These are phyloP conservation scores for Verticillium albo-atrum DNA, from an alignment of 2,329 filamentous ascomycete species.

Conservation along the genomic window DNA sequence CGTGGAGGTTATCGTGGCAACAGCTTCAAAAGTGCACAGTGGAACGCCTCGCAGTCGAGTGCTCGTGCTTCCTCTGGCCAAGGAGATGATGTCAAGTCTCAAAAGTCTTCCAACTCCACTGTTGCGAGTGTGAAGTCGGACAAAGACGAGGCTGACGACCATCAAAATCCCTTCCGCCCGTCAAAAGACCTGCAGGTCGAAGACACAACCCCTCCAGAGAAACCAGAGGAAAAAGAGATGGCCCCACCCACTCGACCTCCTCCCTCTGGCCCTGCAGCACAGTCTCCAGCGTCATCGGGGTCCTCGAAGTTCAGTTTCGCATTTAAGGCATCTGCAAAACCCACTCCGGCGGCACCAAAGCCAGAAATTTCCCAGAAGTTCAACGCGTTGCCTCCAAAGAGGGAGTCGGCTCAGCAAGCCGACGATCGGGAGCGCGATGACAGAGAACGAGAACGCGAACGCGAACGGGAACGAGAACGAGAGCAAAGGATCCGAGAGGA, in stretches of 20 bases:
- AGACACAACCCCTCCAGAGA: constrained; percentile 40
- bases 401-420: constrained; percentile 30
- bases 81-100: constrained; percentile 24
- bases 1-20: constrained; percentile 51
- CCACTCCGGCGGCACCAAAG: constrained; percentile 52
- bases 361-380: constrained; percentile 65
- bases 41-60: constrained; percentile 51
- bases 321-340: constrained; percentile 71
- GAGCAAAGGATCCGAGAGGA: neutral
- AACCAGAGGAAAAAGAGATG: constrained; percentile 44
- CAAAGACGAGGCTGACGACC: constrained; percentile 37
- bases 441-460: constrained; percentile 36
- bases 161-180: constrained; percentile 57
- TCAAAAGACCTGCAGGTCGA: constrained; percentile 63
- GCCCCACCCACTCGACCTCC: constrained; percentile 50
- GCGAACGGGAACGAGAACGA: constrained; percentile 28
- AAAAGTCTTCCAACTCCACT: constrained; percentile 11
- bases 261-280: constrained; percentile 48
- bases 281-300: constrained; percentile 53
- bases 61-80: constrained; percentile 29
- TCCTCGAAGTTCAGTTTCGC: constrained; percentile 85
- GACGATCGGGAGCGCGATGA: constrained; percentile 14
- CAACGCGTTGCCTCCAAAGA: constrained; percentile 56
- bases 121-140: constrained; percentile 12
- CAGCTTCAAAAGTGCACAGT: constrained; percentile 66